Evolutionary conservation across 768 basidiomycete genomes (phyloP), one percentile per base, ranked within the genome.

Genomic region (Artomyces pyxidatus): DNA sequence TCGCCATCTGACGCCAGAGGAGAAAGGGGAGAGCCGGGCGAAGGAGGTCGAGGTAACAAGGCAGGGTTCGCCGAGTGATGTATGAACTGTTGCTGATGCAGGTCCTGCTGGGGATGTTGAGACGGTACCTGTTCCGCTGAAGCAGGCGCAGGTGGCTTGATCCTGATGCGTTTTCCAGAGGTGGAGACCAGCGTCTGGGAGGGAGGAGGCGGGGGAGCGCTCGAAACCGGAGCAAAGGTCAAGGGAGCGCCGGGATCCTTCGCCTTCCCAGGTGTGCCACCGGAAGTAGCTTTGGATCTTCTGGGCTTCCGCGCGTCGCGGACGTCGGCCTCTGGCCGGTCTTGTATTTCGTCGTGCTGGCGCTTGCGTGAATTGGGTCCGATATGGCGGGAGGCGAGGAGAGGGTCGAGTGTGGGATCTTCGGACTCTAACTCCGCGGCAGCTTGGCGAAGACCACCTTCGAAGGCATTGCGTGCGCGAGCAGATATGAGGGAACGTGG

Each of bases 361-460:
- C 70, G 71, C 51, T 71, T 71, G 43, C 71, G 67, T 46, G 72
- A 67, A 26, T 68, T 59, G 37, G 75, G 68, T 9, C 71, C 71
- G 51, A 74, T 42, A 55, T 77, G 71, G 51, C 73, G 71, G 47
- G 78, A 72, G 47, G 60, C 56, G 49, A 71, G 63, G 17, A 74
- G 49, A 25, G 76, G 73, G 62, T 82, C 72, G 48, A 68, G 40
- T 40, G 59, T 61, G 56, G 74, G 67, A 57, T 74, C 73, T 56
- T 76, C 74, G 27, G 57, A 55, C 48, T 67, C 64, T 43, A 69
- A 63, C 54, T 80, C 78, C 8, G 59, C 64, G 59, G 71, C 65
- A 25, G 74, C 76, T 50, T 71, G 70, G 41, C 73, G 72, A 22
- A 78, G 63, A 60, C 76, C 80, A 29, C 51, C 59, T 50, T 71